Evolutionary conservation across 2,329 filamentous ascomycete genomes (phyloP).

Genomic region (Fusarium nygamai): DNA sequence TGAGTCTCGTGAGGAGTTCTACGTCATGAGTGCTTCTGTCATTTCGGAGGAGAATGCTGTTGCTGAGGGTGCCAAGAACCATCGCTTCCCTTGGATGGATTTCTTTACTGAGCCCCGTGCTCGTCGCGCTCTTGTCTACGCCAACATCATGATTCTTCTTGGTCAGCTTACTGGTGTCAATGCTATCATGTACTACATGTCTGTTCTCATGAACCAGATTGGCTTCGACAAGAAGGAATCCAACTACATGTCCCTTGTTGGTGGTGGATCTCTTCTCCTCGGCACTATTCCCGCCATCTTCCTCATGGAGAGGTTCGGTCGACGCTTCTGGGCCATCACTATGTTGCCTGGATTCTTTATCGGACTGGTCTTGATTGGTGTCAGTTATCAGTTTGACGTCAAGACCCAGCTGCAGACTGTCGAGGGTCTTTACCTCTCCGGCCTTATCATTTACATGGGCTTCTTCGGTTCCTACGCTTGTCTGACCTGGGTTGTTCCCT

Average conservation of each 20-base stretch:
- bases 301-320: conserved; percentile 77
- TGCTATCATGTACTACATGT: conserved; percentile 78
- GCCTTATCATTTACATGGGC: conserved; percentile 74
- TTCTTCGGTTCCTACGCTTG: conserved; percentile 75
- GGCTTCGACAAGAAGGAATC: conserved; percentile 70
- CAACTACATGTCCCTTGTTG: conserved; percentile 80
- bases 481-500: conserved; percentile 72
- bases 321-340: conserved; percentile 78
- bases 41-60: conserved; percentile 64
- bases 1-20: conserved; percentile 75
- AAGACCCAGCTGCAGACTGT: conserved; percentile 57
- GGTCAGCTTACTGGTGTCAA: conserved; percentile 78
- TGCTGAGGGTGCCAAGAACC: conserved; percentile 60
- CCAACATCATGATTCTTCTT: conserved; percentile 75
- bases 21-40: conserved; percentile 74
- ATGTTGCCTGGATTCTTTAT: conserved; percentile 79
- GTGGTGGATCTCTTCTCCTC: conserved; percentile 72
- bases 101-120: conserved; percentile 76
- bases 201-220: conserved; percentile 71
- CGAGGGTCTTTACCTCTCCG: conserved; percentile 71
- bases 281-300: conserved; percentile 75
- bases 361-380: conserved; percentile 73
- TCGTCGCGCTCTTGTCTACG: conserved; percentile 72
- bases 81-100: conserved; percentile 75
- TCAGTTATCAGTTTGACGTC: conserved; percentile 67